Evolutionary conservation across 345 rosid species (phyloP).

Genomic region (Ceriops zippeliana): DNA sequence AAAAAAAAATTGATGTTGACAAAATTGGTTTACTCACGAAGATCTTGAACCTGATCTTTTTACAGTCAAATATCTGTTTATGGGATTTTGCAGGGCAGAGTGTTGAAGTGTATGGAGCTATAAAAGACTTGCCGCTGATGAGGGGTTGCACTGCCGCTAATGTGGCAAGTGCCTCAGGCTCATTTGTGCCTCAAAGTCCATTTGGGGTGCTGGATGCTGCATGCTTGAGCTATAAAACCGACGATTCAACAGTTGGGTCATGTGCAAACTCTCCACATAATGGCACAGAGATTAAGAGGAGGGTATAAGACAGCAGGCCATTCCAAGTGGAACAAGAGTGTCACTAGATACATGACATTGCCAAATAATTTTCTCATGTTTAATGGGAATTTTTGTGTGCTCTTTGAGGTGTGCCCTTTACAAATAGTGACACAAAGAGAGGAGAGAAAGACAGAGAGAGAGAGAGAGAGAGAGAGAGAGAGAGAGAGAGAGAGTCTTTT

Average conservation of each 20-base stretch:
- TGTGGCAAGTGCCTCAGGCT: conserved; percentile 20
- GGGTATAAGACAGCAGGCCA: conserved; percentile 33
- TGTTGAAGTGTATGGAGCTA: conserved; percentile 40
- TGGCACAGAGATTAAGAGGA: conserved; percentile 39
- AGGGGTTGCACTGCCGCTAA: conserved; percentile 17
- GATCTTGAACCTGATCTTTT: conserved; percentile 14
- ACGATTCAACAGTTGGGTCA: conserved; percentile 41
- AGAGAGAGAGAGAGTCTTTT: neutral
- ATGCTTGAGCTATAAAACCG: conserved; percentile 63
- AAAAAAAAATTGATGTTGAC: neutral
- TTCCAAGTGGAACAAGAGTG: conserved; percentile 10
- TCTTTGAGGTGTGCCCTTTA: conserved; percentile 1
- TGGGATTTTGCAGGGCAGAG: conserved; percentile 44
- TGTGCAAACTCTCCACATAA: conserved; percentile 43
- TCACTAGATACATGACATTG: neutral
- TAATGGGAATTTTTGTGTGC: neutral
- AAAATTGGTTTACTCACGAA: conserved; percentile 12
- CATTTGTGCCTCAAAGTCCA: conserved; percentile 53
- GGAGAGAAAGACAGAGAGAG: too few relatives aligned
- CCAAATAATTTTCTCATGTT: neutral
- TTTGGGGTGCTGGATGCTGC: conserved; percentile 65
- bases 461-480: neutral
- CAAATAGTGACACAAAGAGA: neutral
- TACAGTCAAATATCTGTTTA: neutral
- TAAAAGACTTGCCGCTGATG: conserved; percentile 31